These are phyloP conservation scores for Wolfiporia cocos DNA, from an alignment of 1,284 basidiomycete genomes.

Conservation along the genomic window DNA sequence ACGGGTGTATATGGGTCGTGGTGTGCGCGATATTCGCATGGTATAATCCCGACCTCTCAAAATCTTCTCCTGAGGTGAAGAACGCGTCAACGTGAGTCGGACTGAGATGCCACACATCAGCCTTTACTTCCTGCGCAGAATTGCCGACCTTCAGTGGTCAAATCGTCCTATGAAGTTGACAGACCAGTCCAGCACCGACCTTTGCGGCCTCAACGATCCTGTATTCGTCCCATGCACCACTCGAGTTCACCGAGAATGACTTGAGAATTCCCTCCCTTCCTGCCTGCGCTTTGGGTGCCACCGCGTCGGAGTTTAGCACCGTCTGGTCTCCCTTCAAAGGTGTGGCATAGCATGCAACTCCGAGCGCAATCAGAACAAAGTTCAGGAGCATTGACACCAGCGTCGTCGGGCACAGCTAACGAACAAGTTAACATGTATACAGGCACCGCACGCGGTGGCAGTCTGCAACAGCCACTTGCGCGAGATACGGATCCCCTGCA, in stretches of 20 bases:
- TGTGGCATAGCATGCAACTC: no score
- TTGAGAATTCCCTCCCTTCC: conserved; percentile 8
- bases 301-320: neutral
- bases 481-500: no score
- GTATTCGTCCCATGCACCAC: conserved; percentile 5
- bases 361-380: no score
- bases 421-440: no score
- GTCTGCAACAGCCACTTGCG: no score
- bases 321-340: conserved; percentile 1
- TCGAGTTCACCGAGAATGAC: conserved; percentile 6
- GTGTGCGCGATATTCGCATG: conserved; percentile 7
- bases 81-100: conserved; percentile 18
- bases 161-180: neutral
- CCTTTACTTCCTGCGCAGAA: conserved; percentile 15
- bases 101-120: conserved; percentile 24
- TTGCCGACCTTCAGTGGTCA: neutral
- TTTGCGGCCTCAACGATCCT: conserved; percentile 12
- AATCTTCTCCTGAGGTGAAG: conserved; percentile 7
- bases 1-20: conserved; percentile 5
- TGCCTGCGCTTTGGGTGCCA: neutral
- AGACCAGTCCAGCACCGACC: conserved; percentile 9
- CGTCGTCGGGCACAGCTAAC: no score
- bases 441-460: no score
- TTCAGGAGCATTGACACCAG: no score
- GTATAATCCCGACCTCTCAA: conserved; percentile 2